Evolutionary conservation across 2,329 filamentous ascomycete genomes (phyloP).

Genomic region (Claviceps sp.): DNA sequence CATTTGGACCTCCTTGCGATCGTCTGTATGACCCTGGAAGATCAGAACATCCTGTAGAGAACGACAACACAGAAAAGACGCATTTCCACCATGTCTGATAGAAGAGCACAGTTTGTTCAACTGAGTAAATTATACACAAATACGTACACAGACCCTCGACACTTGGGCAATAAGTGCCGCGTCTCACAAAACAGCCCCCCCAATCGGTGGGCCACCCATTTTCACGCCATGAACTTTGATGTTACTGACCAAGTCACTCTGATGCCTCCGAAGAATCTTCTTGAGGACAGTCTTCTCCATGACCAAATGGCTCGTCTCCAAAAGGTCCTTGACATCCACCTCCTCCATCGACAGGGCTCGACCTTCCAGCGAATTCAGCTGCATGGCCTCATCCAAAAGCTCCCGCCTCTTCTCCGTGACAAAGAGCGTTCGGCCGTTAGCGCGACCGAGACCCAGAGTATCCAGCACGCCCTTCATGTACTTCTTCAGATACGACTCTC

Average conservation of each 20-base stretch:
- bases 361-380: slow-evolving; percentile 50
- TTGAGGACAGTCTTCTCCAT: slow-evolving; percentile 73
- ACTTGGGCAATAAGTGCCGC: too few species aligned
- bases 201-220: slow-evolving; percentile 20
- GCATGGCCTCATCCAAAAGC: slow-evolving; percentile 54
- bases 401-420: slow-evolving; percentile 51
- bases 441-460: slow-evolving; percentile 55
- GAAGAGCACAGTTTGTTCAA: neutral
- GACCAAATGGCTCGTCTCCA: slow-evolving; percentile 74
- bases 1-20: too few species aligned
- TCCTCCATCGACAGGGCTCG: slow-evolving; percentile 57
- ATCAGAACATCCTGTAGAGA: too few species aligned
- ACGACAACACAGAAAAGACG: too few species aligned
- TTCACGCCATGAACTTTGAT: slow-evolving; percentile 30
- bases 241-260: slow-evolving; percentile 47
- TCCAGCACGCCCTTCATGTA: slow-evolving; percentile 57
- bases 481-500: slow-evolving; percentile 43
- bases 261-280: slow-evolving; percentile 58
- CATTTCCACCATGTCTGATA: too few species aligned
- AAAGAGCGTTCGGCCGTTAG: slow-evolving; percentile 58
- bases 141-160: neutral
- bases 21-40: too few species aligned
- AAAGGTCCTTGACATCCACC: slow-evolving; percentile 88
- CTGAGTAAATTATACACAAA: neutral
- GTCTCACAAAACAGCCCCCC: slow-evolving; percentile 9